Evolutionary conservation across 306 rosid genomes (phyloP).

Genomic region (Medicago arabica): DNA sequence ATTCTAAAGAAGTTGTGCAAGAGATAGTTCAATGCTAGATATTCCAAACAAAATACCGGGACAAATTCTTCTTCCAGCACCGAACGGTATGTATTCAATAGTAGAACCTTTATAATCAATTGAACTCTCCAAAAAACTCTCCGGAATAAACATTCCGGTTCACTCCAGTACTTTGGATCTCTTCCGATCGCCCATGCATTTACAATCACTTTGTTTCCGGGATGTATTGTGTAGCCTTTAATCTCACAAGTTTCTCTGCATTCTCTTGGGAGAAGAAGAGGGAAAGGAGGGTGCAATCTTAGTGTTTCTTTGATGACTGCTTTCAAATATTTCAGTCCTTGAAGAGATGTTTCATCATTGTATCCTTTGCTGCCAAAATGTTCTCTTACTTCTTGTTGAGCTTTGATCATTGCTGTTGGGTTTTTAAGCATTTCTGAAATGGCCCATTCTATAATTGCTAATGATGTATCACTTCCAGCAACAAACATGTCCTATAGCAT

Average conservation of each 20-base stretch:
- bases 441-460: constrained; percentile 46
- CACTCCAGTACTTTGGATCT: constrained; percentile 38
- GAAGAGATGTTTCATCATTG: constrained; percentile 18
- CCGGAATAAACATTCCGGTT: constrained; percentile 41
- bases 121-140: constrained; percentile 36
- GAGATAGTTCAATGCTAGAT: constrained; percentile 29
- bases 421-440: constrained; percentile 46
- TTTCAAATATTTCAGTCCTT: constrained; percentile 31
- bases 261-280: constrained; percentile 48
- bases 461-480: constrained; percentile 50
- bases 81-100: constrained; percentile 36
- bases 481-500: constrained; percentile 45
- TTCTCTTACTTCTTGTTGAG: constrained; percentile 43
- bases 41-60: constrained; percentile 38
- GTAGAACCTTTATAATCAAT: constrained; percentile 40
- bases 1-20: constrained; percentile 28
- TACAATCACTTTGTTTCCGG: constrained; percentile 15
- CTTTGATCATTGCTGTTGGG: constrained; percentile 43
- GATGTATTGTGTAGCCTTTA: constrained; percentile 36
- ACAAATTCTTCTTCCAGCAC: constrained; percentile 43
- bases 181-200: constrained; percentile 45
- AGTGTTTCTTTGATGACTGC: constrained; percentile 42
- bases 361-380: constrained; percentile 17
- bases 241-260: constrained; percentile 40
- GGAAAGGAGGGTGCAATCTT: constrained; percentile 44